These are phyloP conservation scores for Jatropha curcas DNA, from an alignment of 345 rosid genomes.

Conservation along the genomic window DNA sequence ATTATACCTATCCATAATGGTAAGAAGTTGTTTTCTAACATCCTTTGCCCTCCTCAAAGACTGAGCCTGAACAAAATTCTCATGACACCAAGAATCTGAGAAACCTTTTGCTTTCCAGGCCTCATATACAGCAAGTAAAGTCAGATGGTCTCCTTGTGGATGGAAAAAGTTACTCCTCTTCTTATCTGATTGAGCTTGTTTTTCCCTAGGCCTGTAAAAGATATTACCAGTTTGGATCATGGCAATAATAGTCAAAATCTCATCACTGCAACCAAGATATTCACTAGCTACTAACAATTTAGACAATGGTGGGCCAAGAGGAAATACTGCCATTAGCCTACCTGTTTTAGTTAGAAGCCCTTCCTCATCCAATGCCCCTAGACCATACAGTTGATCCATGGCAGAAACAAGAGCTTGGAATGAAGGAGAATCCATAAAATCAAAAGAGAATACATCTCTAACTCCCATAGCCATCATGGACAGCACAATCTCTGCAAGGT, in stretches of 20 bases:
- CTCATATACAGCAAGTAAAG: constrained; percentile 87
- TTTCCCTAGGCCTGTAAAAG: constrained; percentile 87
- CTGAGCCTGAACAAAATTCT: constrained; percentile 78
- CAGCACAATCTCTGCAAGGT: constrained; percentile 67
- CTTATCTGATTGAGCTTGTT: constrained; percentile 95
- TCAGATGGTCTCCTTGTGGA: constrained; percentile 91
- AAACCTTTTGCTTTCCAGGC: constrained; percentile 91
- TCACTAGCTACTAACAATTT: constrained; percentile 95
- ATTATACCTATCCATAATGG: constrained; percentile 91
- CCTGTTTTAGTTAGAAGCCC: constrained; percentile 89
- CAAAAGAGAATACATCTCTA: constrained; percentile 73
- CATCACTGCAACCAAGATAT: constrained; percentile 94
- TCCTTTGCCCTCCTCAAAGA: constrained; percentile 83
- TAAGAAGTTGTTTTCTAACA: constrained; percentile 85
- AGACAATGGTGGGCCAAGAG: constrained; percentile 84
- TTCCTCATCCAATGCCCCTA: constrained; percentile 91
- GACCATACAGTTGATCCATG: constrained; percentile 79
- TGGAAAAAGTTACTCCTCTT: constrained; percentile 90
- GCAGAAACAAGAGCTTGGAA: constrained; percentile 86
- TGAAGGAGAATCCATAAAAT: constrained; percentile 76
- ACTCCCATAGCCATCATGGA: constrained; percentile 96
- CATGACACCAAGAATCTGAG: constrained; percentile 91
- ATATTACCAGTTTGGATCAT: constrained; percentile 93
- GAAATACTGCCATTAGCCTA: constrained; percentile 97
- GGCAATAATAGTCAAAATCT: constrained; percentile 81